phyloP scores from a whole-genome alignment of 2,329 filamentous ascomycete species.

The Ramularia endophylla region DNA sequence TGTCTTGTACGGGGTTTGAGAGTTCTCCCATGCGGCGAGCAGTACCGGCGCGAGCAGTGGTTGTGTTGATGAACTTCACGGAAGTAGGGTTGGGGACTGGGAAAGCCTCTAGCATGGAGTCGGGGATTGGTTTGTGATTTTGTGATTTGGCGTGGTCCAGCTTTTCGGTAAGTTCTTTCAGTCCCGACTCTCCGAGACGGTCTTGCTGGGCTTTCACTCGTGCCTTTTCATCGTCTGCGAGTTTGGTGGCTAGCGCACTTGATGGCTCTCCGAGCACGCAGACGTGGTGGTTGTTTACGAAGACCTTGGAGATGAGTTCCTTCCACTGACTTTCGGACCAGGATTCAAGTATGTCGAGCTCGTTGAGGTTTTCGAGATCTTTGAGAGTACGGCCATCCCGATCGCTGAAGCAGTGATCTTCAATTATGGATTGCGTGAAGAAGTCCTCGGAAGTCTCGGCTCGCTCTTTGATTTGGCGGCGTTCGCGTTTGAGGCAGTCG shows the following conservation, averaged over 20 bases:
- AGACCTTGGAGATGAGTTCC: conserved; percentile 73
- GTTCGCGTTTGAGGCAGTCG: conserved; percentile 78
- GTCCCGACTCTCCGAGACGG: conserved; percentile 72
- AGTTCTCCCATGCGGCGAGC: conserved; percentile 65
- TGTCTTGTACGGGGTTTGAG: conserved; percentile 64
- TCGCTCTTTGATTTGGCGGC: conserved; percentile 73
- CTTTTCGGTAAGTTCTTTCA: conserved; percentile 66
- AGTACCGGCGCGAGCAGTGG: conserved; percentile 73
- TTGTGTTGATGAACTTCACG: conserved; percentile 89
- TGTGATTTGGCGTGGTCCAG: conserved; percentile 79
- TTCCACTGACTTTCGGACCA: conserved; percentile 87
- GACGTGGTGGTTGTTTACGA: conserved; percentile 77
- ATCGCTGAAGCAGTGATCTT: conserved; percentile 84
- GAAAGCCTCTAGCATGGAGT: conserved; percentile 73
- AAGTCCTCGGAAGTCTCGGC: conserved; percentile 76
- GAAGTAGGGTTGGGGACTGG: conserved; percentile 78
- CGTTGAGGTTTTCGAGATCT: conserved; percentile 37
- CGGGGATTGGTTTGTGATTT: conserved; percentile 82
- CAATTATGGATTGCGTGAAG: conserved; percentile 80
- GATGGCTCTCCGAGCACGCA: conserved; percentile 88
- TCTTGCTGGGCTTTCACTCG: conserved; percentile 74
- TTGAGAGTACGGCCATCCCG: conserved; percentile 61
- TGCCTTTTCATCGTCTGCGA: conserved; percentile 74
- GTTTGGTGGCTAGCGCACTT: conserved; percentile 66
- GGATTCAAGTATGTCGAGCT: conserved; percentile 61